Conservation (phyloP, 805 yeast genomes). For the Barnettozyma californica region DNA sequence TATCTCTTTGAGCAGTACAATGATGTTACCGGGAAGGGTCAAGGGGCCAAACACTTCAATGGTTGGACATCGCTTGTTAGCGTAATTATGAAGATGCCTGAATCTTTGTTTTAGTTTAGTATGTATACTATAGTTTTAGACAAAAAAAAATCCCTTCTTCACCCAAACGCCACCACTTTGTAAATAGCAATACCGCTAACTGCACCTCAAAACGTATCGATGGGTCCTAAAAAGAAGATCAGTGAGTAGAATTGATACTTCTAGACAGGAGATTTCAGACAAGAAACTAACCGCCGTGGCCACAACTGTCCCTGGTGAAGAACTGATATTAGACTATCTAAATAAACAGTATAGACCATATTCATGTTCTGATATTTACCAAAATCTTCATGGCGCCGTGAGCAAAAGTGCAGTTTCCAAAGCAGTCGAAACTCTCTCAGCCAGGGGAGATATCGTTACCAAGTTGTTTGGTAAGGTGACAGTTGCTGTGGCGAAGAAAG, state of each 20-base stretch:
- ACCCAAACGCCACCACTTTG: neutral
- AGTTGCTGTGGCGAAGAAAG: slow-evolving; percentile 39
- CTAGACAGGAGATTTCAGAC: neutral
- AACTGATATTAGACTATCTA: slow-evolving; percentile 33
- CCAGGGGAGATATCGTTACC: slow-evolving; percentile 29
- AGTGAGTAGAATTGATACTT: neutral
- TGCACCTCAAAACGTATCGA: neutral
- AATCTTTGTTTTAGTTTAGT: slow-evolving; percentile 15
- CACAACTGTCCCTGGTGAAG: slow-evolving; percentile 25
- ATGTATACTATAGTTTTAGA: neutral
- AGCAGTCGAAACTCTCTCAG: slow-evolving; percentile 33
- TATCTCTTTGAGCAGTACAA: slow-evolving; percentile 90
- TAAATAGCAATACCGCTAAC: neutral
- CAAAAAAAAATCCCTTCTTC: no score
- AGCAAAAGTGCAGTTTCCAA: slow-evolving; percentile 30
- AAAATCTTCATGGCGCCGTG: slow-evolving; percentile 38
- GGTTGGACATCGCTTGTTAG: slow-evolving; percentile 92
- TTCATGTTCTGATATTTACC: slow-evolving; percentile 40
- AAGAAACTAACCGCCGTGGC: neutral
- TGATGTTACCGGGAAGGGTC: slow-evolving; percentile 65
- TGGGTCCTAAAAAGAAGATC: neutral
- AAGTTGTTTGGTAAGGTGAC: slow-evolving; percentile 41
- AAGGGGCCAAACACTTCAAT: slow-evolving; percentile 82
- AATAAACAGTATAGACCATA: slow-evolving; percentile 43
- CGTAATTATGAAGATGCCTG: slow-evolving; percentile 81